A percentile compares a stretch with the other conserved stretches of the same genome.
These are phyloP conservation scores for Polytrichum formosum DNA, from an alignment of 225 moss, liverwort and hornwort genomes.

Conservation along the genomic window DNA sequence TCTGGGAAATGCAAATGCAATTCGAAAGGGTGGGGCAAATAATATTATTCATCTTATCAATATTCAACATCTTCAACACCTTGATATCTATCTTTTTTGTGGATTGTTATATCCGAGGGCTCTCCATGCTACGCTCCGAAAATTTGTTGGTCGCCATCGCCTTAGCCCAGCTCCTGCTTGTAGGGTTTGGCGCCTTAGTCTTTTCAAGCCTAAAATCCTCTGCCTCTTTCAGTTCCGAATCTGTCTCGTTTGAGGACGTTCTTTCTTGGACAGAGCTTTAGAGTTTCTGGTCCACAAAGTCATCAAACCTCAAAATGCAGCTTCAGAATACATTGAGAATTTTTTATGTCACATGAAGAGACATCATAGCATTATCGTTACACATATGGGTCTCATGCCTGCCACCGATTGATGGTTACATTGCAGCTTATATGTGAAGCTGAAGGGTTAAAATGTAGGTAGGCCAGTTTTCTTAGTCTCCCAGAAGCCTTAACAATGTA, in stretches of 20 bases:
- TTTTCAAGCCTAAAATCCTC: constrained; percentile 28
- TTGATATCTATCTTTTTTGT: too few species aligned
- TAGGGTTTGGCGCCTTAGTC: constrained; percentile 36
- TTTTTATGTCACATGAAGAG: background rate
- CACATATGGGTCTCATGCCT: constrained; percentile 19
- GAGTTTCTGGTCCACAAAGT: background rate
- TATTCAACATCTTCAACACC: too few species aligned
- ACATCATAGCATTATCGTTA: too few species aligned
- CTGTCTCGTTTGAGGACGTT: constrained; percentile 41
- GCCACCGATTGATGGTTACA: too few species aligned
- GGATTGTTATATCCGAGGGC: too few species aligned
- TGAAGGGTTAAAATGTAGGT: constrained; percentile 16
- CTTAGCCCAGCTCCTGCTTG: constrained; percentile 37
- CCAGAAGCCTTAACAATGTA: constrained; percentile 9
- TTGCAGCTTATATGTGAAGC: constrained; percentile 12
- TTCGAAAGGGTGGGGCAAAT: too few species aligned
- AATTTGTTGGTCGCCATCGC: constrained; percentile 26
- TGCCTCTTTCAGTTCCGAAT: constrained; percentile 19
- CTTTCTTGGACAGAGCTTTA: constrained; percentile 49
- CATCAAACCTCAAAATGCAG: constrained; percentile 4
- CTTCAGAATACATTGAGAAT: constrained; percentile 19
- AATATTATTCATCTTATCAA: too few species aligned
- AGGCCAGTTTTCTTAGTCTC: constrained; percentile 12
- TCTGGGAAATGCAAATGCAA: too few species aligned
- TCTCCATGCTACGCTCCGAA: constrained; percentile 7